phyloP scores from a whole-genome alignment of 2,329 filamentous ascomycete genomes.

The Verticillium longisporum region DNA sequence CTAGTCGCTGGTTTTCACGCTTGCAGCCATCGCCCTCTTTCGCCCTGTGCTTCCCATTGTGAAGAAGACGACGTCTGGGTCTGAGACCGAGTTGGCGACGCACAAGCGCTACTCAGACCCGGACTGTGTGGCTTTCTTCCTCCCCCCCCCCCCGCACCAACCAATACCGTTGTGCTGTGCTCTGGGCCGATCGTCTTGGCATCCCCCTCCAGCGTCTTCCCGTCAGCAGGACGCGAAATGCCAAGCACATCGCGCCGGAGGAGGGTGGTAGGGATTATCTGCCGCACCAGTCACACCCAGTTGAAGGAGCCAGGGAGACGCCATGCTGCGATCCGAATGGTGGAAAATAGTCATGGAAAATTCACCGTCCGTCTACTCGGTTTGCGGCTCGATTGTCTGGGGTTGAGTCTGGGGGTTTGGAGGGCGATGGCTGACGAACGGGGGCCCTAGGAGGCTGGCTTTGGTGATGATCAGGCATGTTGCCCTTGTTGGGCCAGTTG shows the following conservation, averaged over 20 bases:
- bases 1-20: neutral
- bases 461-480: neutral
- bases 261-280: neutral
- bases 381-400: conserved; percentile 10
- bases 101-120: neutral
- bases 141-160: neutral
- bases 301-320: neutral
- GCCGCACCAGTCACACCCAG: neutral
- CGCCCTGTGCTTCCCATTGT: neutral
- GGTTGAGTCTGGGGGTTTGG: neutral
- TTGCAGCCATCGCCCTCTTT: neutral
- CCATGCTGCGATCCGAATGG: conserved; percentile 6
- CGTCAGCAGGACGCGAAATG: neutral
- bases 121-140: neutral
- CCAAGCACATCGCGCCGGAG: neutral
- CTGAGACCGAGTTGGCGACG: neutral
- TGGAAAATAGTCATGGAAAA: conserved; percentile 12
- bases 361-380: conserved; percentile 11
- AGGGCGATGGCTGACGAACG: neutral
- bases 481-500: neutral
- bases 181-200: neutral
- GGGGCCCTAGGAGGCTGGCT: neutral
- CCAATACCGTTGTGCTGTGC: neutral
- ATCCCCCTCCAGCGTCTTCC: neutral
- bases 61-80: neutral